A percentile compares a stretch with the other conserved stretches of the same genome.
phyloP scores from a whole-genome alignment of 345 rosid species.

The Lagerstroemia speciosa region DNA sequence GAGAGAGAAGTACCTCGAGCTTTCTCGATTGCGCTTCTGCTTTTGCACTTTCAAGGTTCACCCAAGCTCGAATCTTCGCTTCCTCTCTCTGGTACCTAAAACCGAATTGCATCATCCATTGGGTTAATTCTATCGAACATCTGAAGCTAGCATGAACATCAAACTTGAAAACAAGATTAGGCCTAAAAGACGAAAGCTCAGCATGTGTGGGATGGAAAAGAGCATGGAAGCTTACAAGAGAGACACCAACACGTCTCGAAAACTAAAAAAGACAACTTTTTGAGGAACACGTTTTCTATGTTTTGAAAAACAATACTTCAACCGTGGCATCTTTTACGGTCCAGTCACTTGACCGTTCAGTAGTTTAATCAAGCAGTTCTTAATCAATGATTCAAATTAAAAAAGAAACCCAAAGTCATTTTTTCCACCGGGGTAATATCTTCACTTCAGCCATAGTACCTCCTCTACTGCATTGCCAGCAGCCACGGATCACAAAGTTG shows the following conservation, averaged over 20 bases:
- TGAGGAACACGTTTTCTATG: neutral
- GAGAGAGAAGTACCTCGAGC: constrained; percentile 55
- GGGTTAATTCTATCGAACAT: neutral
- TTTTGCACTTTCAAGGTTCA: constrained; percentile 84
- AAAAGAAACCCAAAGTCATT: no score
- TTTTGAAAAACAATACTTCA: neutral
- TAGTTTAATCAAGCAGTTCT: no score
- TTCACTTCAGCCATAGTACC: no score
- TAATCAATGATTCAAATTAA: no score
- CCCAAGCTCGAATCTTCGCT: constrained; percentile 91
- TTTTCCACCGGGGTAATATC: no score
- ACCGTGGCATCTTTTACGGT: no score
- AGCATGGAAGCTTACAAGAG: no score
- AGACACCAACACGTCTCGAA: no score
- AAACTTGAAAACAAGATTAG: neutral
- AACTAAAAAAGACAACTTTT: neutral
- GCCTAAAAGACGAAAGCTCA: neutral
- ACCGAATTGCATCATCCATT: neutral
- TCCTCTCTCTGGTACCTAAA: constrained; percentile 87
- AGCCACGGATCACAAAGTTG: no score
- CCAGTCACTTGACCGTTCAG: no score
- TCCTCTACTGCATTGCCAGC: no score
- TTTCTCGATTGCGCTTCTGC: constrained; percentile 95
- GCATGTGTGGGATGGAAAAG: neutral
- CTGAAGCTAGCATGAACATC: neutral